These are phyloP conservation scores for Hanseniaspora taiwanica DNA, from an alignment of 805 yeast genomes.

Conservation along the genomic window DNA sequence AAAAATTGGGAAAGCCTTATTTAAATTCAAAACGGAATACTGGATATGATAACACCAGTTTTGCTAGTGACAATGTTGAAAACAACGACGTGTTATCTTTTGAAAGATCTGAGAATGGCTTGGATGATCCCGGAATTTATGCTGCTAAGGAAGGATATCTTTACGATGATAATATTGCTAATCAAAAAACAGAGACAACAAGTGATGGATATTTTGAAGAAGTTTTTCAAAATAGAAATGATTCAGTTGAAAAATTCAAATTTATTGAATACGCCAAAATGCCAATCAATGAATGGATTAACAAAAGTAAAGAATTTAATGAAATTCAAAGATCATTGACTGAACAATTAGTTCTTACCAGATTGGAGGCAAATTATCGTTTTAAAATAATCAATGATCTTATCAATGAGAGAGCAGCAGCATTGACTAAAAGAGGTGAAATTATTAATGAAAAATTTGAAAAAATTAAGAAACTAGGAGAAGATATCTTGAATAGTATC, in stretches of 20 bases:
- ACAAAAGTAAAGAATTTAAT: constrained; percentile 23
- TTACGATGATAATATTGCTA: background rate
- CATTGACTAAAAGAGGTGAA: constrained; percentile 21
- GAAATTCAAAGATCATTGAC: constrained; percentile 24
- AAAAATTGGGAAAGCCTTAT: no score
- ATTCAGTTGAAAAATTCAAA: constrained; percentile 12
- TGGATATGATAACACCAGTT: no score
- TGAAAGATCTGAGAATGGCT: no score
- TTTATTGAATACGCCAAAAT: constrained; percentile 17
- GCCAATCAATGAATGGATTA: constrained; percentile 26
- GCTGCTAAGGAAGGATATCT: background rate
- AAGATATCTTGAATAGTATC: constrained; percentile 26
- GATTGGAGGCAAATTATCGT: constrained; percentile 29
- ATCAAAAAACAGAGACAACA: background rate
- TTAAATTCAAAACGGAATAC: no score
- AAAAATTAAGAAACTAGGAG: constrained; percentile 30
- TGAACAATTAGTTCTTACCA: constrained; percentile 23
- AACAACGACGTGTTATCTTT: no score
- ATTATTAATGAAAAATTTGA: constrained; percentile 23
- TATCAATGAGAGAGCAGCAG: constrained; percentile 25
- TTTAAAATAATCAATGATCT: constrained; percentile 27
- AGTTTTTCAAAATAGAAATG: constrained; percentile 12
- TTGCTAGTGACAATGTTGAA: no score
- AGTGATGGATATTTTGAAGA: constrained; percentile 7
- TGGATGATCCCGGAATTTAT: background rate